Base-by-base conservation (phyloP, 75 land plant genomes). In the Cunninghamia lanceolata region DNA sequence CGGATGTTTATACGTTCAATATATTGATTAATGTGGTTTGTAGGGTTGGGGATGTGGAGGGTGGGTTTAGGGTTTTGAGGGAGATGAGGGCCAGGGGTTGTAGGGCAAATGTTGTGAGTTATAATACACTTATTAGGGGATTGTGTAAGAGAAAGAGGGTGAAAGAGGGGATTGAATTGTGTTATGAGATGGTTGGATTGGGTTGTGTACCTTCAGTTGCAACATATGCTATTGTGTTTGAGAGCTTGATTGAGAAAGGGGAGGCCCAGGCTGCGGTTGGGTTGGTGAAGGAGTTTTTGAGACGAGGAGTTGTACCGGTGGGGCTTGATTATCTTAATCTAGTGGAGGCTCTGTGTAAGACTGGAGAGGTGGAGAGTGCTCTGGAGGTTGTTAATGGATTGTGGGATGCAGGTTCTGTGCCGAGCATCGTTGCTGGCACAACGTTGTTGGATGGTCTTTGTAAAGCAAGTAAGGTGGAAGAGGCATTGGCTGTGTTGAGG, bases 101-200 rank as follows among this genome's bases (percentile, higher is more conserved):
- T 80, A 84, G 56, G 21, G 94, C 97, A 0, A 89, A 94, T 88
- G 91, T 91, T 46, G 90, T 91, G 79, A 91, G 86, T 74, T 94
- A 92, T 66, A 92, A 92, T 88, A 92, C 91, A 28, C 81, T 96
- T 86, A 91, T 95, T 39, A 83, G 79, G 74, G 93, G 93, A 21
- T 88, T 91, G 40, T 91, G 91, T 66, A 87, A 90, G 75, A 87
- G 90, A 54, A 88, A 89, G 87, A 91, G 91, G 84, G 86, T 92
- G 53, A 87, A 93, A 53, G 92, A 90, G 50, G 94, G 93, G 13
- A 75, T 94, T 70, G 87, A 89, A 56, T 82, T 97, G 83, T 95
- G 90, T n/a, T 89, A 89, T 42, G 97, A 96, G 86, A 92, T 95
- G 97, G 77, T 89, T 82, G 92, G 89, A 16, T 59, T 91, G 81